Evolutionary conservation across 1,284 basidiomycete genomes (phyloP), one percentile per base, ranked within the genome.

Genomic region (Trametes hirsuta): DNA sequence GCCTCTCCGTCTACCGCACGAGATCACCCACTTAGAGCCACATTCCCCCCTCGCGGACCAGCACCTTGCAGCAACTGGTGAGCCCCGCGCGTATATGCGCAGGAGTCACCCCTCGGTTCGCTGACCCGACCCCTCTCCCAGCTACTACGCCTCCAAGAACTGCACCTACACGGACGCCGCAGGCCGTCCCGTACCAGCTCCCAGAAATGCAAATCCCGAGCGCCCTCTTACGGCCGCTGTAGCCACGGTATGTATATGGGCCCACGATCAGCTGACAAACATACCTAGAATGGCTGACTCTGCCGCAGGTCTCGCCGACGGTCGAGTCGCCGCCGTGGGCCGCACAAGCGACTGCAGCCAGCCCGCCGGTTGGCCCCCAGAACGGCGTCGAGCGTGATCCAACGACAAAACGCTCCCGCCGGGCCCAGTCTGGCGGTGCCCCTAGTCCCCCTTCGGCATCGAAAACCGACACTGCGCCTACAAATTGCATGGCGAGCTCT

Each of bases 61-160:
- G 88, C 86, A 14, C 90, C 90, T 4, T 93, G 90, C 69, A 88
- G 88, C 72, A 93, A 93, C 70, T 93, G 90, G 89, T 90, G 68
- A 59, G 80, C 68, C 1, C 0, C 11, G 2, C 21, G 8, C 49
- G 34, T 36, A 25, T 37, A n/a, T 8, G 8, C 30, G 5, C 30
- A 30, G 30, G 30, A 30, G 4, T 30, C 5, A 18, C 18, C 30
- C 8, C 30, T 37, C 2, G 15, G 4, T 15, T 24, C 61, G 24
- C 35, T 41, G 46, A 50, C 41, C 50, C 47, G 58, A 47, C 68
- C 56, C 37, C 25, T 51, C 56, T 45, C 46, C 10, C 68, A 91
- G 90, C 68, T 90, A 86, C 71, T 93, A 87, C 72, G 91, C 90
- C 52, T 88, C 87, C 62, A 92, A 93, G 75, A 77, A 83, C 41